Percentiles rank a stretch among this genome's conserved stretches.
Evolutionary conservation across 768 basidiomycete genomes (phyloP).

Genomic region (Suillus cothurnatus): DNA sequence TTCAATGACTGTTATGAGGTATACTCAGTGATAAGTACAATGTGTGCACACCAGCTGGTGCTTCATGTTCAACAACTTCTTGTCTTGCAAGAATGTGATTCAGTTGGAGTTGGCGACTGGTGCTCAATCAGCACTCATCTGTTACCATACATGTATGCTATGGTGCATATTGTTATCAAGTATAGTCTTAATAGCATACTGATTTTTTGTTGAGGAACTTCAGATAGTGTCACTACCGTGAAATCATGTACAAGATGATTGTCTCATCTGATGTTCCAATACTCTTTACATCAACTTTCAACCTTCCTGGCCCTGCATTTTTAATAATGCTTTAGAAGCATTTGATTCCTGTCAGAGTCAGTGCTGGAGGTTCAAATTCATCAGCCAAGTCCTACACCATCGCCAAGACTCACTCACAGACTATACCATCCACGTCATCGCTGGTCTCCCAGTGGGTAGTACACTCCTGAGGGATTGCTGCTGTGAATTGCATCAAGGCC

Average conservation of each 20-base stretch:
- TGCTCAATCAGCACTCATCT: too few relatives aligned
- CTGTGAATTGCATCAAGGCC: not conserved
- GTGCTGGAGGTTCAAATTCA: not conserved
- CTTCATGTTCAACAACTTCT: not conserved
- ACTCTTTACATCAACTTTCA: not conserved
- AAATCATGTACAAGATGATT: not conserved
- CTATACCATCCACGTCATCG: not conserved
- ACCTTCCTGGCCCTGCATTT: not conserved
- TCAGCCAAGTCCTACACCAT: not conserved
- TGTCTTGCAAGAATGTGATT: not conserved
- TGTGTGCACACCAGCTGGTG: not conserved
- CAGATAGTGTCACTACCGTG: not conserved
- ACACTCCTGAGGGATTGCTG: not conserved
- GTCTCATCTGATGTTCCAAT: not conserved
- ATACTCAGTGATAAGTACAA: not conserved
- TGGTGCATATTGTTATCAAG: not conserved
- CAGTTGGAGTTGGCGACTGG: not conserved
- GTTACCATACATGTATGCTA: not conserved
- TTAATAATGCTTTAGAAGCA: not conserved
- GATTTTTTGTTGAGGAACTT: not conserved
- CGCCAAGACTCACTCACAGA: not conserved
- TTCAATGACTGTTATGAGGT: too few relatives aligned
- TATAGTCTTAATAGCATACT: not conserved
- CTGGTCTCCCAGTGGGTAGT: fast-evolving
- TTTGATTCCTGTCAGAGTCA: too few relatives aligned